These are phyloP conservation scores for Penicillium bovifimosum DNA, from an alignment of 495 filamentous ascomycete genomes.

Conservation along the genomic window DNA sequence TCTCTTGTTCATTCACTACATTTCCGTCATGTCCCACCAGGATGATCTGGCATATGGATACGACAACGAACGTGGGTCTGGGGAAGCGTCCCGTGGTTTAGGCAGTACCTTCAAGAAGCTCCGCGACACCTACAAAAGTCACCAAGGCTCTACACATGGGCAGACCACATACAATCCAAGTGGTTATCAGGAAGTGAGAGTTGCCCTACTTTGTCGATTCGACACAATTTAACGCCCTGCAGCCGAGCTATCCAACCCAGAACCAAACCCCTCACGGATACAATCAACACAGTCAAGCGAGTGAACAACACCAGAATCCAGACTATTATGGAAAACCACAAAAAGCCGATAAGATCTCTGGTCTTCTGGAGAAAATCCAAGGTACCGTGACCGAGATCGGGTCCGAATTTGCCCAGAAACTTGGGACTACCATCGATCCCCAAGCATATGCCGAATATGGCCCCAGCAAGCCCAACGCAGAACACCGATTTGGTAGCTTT, in stretches of 20 bases:
- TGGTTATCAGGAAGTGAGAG: slow-evolving; percentile 14
- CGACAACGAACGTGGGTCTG: slow-evolving; percentile 20
- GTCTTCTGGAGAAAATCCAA: slow-evolving; percentile 54
- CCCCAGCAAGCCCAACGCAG: slow-evolving; percentile 36
- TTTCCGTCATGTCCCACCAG: slow-evolving; percentile 33
- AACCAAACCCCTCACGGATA: slow-evolving; percentile 12
- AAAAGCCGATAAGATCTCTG: slow-evolving; percentile 43
- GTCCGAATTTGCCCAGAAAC: slow-evolving; percentile 42
- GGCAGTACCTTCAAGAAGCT: slow-evolving; percentile 50
- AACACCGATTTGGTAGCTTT: slow-evolving; percentile 78
- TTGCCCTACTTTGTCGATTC: neutral
- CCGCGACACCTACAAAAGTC: slow-evolving; percentile 39
- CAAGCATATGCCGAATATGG: slow-evolving; percentile 47
- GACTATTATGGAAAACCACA: slow-evolving; percentile 28
- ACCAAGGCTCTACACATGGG: slow-evolving; percentile 19
- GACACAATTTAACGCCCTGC: neutral
- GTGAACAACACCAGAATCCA: slow-evolving; percentile 17
- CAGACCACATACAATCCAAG: slow-evolving; percentile 14
- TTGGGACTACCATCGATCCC: slow-evolving; percentile 47
- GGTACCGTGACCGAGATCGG: slow-evolving; percentile 47
- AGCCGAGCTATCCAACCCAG: slow-evolving; percentile 16
- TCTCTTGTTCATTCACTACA: no score
- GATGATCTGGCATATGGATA: slow-evolving; percentile 57
- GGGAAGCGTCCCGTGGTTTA: slow-evolving; percentile 43
- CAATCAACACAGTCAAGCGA: slow-evolving; percentile 11